phyloP scores from a whole-genome alignment of 1,284 basidiomycete genomes.

The Naganishia liquefaciens region DNA sequence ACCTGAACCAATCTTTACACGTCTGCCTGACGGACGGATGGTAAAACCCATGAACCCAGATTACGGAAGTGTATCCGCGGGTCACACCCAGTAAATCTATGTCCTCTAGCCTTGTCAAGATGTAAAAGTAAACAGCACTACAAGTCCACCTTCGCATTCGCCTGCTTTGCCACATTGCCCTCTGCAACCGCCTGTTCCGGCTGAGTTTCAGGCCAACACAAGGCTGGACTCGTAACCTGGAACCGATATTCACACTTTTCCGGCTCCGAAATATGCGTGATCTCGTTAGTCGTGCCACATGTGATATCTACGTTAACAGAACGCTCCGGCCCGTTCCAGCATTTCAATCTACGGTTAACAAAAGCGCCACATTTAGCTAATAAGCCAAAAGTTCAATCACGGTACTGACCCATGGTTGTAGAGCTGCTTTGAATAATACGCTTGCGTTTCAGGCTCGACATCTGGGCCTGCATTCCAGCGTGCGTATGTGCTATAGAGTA shows the following conservation, averaged over 20 bases:
- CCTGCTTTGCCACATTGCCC: constrained; percentile 9
- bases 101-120: no score
- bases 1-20: no score
- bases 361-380: not conserved
- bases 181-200: constrained; percentile 17
- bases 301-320: constrained; percentile 59
- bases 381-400: not conserved
- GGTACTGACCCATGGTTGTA: constrained; percentile 68
- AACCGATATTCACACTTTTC: constrained; percentile 98
- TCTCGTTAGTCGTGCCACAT: constrained; percentile 81
- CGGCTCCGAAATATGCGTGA: constrained; percentile 80
- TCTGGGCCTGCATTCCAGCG: constrained; percentile 69
- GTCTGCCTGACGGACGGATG: no score
- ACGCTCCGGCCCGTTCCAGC: constrained; percentile 93
- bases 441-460: constrained; percentile 63
- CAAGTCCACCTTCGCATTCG: constrained; percentile 22
- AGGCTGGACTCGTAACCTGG: constrained; percentile 80
- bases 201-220: constrained; percentile 66
- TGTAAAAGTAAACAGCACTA: not conserved
- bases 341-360: constrained; percentile 60
- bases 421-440: constrained; percentile 76
- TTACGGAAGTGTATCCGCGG: no score
- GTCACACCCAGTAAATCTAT: no score
- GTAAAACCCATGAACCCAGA: no score
- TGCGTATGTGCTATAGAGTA: constrained; percentile 64